Base-by-base conservation (phyloP, 2,329 filamentous ascomycete genomes). In the Domatiomyces globalis region DNA sequence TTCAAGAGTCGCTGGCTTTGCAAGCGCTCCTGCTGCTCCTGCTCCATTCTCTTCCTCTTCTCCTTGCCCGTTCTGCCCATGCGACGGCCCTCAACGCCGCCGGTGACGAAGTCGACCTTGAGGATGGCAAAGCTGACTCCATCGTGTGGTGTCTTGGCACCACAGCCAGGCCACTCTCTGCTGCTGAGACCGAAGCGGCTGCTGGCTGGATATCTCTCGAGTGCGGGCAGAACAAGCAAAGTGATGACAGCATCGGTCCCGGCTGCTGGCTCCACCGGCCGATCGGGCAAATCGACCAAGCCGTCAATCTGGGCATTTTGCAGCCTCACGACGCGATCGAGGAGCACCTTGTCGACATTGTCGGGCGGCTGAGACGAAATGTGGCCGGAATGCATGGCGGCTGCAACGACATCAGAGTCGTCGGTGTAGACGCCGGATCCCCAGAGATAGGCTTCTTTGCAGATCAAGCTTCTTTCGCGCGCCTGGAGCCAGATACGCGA, bases 371-470 rank as follows among this genome's bases (percentile, higher is more conserved):
- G 87, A 33, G 90, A 90, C 43, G 83, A 81, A 59, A 98, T 84
- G 81, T 88, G 96, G 2, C 92, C 92, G 1, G 83, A 82, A 65
- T 98, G 92, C 45, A 98, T 90, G 54, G 89, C 90, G 1, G 90
- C 89, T 0, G 88, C 90, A 20, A 98, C 77, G 0, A 92, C 81
- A 63, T 98, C 92, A 0, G 88, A 95, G 67, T 98, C 92, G 60
- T 98, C 92, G 0, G 88, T 94, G 64, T 96, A 96, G 5, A 98
- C 78, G 39, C 94, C 89, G 0, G 87, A 92, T 1, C 92, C 92
- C 89, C 90, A 98, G 0, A 98, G 67, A 6, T 86, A 85, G 18
- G 84, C 78, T 33, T 87, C 79, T 6, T 80, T 71, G 9, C 88
- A 94, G 49, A 96, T 89, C 58, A 94, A 86, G 63, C 92, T 85